Evolutionary conservation across 257 asterid genomes (phyloP).

Genomic region (Nicotiana attenuata): DNA sequence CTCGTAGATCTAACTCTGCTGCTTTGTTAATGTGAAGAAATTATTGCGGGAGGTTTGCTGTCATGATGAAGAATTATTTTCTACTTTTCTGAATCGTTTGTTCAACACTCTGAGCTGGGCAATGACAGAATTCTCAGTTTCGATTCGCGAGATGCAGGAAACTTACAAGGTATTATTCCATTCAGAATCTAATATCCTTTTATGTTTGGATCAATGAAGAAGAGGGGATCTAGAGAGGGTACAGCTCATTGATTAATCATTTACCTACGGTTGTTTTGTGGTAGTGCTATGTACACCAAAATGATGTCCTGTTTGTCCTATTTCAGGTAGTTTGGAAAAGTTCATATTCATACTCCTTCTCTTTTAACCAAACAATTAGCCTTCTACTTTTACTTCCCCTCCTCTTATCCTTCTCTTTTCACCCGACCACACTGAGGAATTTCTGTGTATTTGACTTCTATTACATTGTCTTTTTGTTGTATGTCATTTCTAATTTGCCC

Average conservation of each 20-base stretch:
- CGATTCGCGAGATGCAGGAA: constrained; percentile 92
- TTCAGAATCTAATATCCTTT: background rate
- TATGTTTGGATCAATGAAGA: background rate
- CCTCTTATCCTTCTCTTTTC: background rate
- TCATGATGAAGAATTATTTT: constrained; percentile 58
- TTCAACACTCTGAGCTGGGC: constrained; percentile 96
- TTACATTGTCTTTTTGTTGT: background rate
- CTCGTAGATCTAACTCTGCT: constrained; percentile 9
- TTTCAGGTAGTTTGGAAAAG: no score
- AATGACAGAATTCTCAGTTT: constrained; percentile 94
- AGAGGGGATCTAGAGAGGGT: no score
- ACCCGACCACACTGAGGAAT: background rate
- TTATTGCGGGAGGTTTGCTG: constrained; percentile 81
- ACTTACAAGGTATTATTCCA: constrained; percentile 55
- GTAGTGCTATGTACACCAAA: no score
- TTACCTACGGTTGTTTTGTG: background rate
- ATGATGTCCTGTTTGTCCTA: background rate
- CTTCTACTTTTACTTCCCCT: background rate
- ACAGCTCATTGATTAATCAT: background rate
- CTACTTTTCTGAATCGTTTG: constrained; percentile 80
- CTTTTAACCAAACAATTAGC: background rate
- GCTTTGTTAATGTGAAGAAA: constrained; percentile 34
- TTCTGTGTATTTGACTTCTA: background rate
- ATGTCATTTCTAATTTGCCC: background rate
- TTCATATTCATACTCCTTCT: background rate